Evolutionary conservation across 1,139 yeast genomes (phyloP).

Genomic region (Magnusiomyces starmeri): DNA sequence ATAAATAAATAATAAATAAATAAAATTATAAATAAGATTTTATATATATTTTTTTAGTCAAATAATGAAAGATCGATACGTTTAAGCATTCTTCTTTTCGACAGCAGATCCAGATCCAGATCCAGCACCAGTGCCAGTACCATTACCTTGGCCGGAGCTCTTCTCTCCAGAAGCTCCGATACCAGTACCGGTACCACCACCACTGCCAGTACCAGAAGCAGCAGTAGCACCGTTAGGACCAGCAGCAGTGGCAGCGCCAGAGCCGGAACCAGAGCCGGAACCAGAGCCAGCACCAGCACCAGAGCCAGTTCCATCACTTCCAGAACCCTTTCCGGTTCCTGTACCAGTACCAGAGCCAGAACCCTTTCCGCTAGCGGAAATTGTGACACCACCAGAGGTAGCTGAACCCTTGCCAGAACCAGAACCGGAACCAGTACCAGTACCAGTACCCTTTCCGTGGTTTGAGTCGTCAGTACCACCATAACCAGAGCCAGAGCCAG

Average conservation of each 20-base stretch:
- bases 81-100: neutral
- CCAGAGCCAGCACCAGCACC: conserved; percentile 6
- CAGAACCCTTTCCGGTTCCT: neutral
- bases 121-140: conserved; percentile 4
- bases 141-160: conserved; percentile 1
- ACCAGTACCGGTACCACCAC: neutral
- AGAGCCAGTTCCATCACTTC: neutral
- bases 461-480: neutral
- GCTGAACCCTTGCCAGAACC: neutral
- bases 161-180: neutral
- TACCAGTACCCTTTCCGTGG: conserved; percentile 1
- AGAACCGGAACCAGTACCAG: conserved; percentile 2
- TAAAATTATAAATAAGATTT: neutral
- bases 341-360: conserved; percentile 6
- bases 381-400: neutral
- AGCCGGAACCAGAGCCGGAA: conserved; percentile 4
- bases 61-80: too few species aligned
- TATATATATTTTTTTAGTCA: too few species aligned
- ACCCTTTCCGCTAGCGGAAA: conserved; percentile 1
- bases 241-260: neutral
- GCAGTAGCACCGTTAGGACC: neutral
- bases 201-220: conserved; percentile 3
- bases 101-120: neutral
- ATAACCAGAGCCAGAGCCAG: conserved; percentile 1
- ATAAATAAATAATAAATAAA: neutral